These are phyloP conservation scores for Volvox africanus DNA, from an alignment of 139 green algal species.

Conservation along the genomic window DNA sequence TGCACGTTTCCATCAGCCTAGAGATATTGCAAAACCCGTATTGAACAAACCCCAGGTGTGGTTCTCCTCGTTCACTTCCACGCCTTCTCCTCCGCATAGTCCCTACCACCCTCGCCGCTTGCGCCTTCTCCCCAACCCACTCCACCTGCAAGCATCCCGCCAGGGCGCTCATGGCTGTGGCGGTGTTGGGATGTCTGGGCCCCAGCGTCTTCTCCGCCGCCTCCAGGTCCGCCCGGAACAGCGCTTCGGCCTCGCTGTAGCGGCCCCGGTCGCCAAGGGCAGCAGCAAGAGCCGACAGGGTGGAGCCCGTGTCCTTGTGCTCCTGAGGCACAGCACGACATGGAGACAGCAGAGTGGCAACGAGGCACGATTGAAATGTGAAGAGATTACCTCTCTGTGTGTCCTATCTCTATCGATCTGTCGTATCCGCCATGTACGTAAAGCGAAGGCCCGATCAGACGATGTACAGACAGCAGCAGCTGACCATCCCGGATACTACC, in stretches of 20 bases:
- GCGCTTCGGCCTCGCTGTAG: slow-evolving; percentile 23
- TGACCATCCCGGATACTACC: no score
- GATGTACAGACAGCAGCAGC: no score
- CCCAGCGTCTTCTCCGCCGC: slow-evolving; percentile 1
- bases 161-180: slow-evolving; percentile 33
- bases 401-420: no score
- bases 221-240: slow-evolving; percentile 34
- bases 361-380: neutral
- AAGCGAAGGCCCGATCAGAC: neutral
- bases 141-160: slow-evolving; percentile 36
- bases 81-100: no score
- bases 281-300: slow-evolving; percentile 23
- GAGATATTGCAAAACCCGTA: neutral
- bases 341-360: neutral
- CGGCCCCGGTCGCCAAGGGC: slow-evolving; percentile 15
- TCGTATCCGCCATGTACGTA: neutral
- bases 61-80: no score
- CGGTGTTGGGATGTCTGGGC: slow-evolving; percentile 28
- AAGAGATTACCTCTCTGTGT: neutral
- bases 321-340: slow-evolving; percentile 8
- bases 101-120: neutral
- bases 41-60: neutral
- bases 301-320: slow-evolving; percentile 31
- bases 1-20: neutral
- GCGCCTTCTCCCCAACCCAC: neutral